Evolutionary conservation across 2,329 filamentous ascomycete genomes (phyloP).

Genomic region (Apiospora rasikravindrae): DNA sequence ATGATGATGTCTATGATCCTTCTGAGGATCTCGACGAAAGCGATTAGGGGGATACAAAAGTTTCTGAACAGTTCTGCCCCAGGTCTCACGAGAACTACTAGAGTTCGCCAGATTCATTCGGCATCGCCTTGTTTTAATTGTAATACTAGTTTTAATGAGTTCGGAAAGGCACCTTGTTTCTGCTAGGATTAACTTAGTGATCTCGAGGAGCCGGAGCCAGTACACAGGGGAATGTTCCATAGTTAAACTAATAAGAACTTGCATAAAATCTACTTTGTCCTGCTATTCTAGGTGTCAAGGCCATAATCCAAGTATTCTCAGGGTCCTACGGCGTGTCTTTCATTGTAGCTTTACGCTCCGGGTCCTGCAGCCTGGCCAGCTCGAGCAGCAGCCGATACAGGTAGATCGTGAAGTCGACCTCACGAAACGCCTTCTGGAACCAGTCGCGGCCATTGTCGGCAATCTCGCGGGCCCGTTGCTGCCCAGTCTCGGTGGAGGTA

Average conservation of each 20-base stretch:
- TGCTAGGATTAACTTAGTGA: not conserved
- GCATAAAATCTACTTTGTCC: not conserved
- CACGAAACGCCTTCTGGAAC: conserved; percentile 58
- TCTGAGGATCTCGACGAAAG: not conserved
- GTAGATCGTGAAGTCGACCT: conserved; percentile 65
- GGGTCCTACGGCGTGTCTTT: not conserved
- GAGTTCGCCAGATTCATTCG: too few species aligned
- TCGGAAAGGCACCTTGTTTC: not conserved
- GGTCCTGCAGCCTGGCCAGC: conserved; percentile 50
- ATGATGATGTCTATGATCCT: not conserved
- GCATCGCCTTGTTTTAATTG: not conserved
- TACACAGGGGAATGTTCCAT: not conserved
- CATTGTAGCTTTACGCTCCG: conserved; percentile 18
- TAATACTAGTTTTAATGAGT: not conserved
- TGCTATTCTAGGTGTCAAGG: not conserved
- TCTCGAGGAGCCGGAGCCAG: not conserved
- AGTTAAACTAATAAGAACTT: not conserved
- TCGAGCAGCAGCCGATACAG: conserved; percentile 67
- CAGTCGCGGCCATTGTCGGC: conserved; percentile 60
- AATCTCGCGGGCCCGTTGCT: conserved; percentile 53
- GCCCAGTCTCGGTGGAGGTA: conserved; percentile 50
- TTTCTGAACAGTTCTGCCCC: too few species aligned
- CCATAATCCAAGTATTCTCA: not conserved
- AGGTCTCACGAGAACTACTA: not conserved
- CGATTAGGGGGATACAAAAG: not conserved